Evolutionary conservation across 176 grass and related monocot species (phyloP).

Genomic region (Carex myosuroides): DNA sequence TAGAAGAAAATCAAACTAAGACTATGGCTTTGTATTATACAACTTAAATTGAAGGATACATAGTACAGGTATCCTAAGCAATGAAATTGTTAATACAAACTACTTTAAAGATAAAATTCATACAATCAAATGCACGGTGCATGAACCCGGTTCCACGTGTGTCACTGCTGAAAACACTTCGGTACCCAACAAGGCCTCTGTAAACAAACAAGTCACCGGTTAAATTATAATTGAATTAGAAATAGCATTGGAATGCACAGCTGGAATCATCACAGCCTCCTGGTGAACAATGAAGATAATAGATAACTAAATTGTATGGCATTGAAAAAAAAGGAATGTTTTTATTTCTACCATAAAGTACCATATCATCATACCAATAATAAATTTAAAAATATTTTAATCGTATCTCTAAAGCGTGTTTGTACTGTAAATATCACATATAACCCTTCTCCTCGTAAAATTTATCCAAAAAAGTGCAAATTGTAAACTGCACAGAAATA

Average conservation of each 20-base stretch:
- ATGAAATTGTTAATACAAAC: not conserved
- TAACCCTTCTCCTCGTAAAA: not conserved
- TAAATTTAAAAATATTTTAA: not conserved
- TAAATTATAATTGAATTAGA: not conserved
- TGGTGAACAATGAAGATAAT: not conserved
- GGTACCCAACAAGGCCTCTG: conserved; percentile 95
- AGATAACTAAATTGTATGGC: not conserved
- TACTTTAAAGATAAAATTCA: conserved; percentile 25
- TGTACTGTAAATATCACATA: not conserved
- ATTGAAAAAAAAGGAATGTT: not conserved
- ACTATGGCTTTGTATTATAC: not conserved
- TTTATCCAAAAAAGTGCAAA: not conserved
- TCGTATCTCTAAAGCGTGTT: not conserved
- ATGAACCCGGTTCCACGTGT: conserved; percentile 99
- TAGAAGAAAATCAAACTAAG: not conserved
- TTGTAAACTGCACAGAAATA: not conserved
- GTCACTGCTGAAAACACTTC: conserved; percentile 91
- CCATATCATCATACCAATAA: not conserved
- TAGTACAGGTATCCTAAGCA: not conserved
- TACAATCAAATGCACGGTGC: conserved; percentile 95
- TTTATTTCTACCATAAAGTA: not conserved
- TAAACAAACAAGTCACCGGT: conserved; percentile 15
- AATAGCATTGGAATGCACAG: not conserved
- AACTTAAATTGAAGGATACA: not conserved
- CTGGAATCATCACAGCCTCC: not conserved